These are phyloP conservation scores for Collybiopsis confluens DNA, from an alignment of 768 basidiomycete genomes.

Conservation along the genomic window DNA sequence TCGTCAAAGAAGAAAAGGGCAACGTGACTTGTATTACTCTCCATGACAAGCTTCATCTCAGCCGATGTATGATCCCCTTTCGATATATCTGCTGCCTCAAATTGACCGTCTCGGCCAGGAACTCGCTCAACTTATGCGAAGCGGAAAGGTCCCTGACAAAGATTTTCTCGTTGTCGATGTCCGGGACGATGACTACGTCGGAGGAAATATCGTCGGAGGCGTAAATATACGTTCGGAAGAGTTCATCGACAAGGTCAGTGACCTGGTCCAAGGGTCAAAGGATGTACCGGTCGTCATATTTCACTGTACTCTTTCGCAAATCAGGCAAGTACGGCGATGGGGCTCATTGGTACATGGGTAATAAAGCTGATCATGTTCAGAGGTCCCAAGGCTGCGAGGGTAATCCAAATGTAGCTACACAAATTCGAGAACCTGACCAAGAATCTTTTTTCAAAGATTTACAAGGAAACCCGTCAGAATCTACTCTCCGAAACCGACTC, in stretches of 20 bases:
- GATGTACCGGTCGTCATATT: slow-evolving; percentile 64
- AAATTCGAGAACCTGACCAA: slow-evolving; percentile 10
- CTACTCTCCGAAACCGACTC: slow-evolving; percentile 39
- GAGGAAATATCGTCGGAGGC: slow-evolving; percentile 73
- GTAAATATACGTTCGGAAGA: slow-evolving; percentile 57
- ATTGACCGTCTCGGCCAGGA: slow-evolving; percentile 39
- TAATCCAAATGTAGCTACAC: slow-evolving; percentile 25
- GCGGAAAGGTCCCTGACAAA: slow-evolving; percentile 48
- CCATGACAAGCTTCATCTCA: slow-evolving; percentile 35
- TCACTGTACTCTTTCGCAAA: slow-evolving; percentile 76
- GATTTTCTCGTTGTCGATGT: slow-evolving; percentile 82
- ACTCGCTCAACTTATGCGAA: slow-evolving; percentile 66
- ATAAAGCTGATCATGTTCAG: slow-evolving; percentile 27
- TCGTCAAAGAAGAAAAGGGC: not conserved
- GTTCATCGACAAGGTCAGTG: slow-evolving; percentile 54
- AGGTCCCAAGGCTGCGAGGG: slow-evolving; percentile 75
- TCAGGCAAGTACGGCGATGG: slow-evolving; percentile 48
- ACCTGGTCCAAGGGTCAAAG: slow-evolving; percentile 57
- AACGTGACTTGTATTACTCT: not conserved
- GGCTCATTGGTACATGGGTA: too few species aligned
- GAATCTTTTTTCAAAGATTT: slow-evolving; percentile 42
- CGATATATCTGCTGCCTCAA: slow-evolving; percentile 1
- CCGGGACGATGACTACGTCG: slow-evolving; percentile 75
- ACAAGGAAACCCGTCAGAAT: slow-evolving; percentile 56
- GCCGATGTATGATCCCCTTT: slow-evolving; percentile 27